phyloP scores from a whole-genome alignment of 495 filamentous ascomycete genomes.

The Penicillium robsamsonii region DNA sequence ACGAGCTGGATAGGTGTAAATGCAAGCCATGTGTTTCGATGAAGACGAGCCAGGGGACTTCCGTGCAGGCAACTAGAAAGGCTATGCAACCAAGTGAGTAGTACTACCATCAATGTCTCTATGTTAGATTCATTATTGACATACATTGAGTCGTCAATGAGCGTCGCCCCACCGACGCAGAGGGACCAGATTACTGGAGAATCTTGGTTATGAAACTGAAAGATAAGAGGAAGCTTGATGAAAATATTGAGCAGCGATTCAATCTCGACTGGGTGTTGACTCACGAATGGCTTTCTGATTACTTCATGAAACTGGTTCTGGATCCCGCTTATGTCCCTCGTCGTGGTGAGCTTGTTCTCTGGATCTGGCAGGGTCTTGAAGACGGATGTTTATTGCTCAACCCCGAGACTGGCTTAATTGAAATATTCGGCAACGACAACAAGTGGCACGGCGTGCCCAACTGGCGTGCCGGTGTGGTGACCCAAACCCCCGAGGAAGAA shows the following conservation, averaged over 20 bases:
- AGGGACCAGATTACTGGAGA: constrained; percentile 53
- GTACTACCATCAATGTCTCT: background rate
- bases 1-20: constrained; percentile 22
- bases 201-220: constrained; percentile 50
- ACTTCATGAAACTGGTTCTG: constrained; percentile 35
- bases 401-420: constrained; percentile 23
- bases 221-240: constrained; percentile 35
- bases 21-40: constrained; percentile 36
- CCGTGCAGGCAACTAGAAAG: background rate
- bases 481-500: constrained; percentile 47
- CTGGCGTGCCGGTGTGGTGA: constrained; percentile 59
- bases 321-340: constrained; percentile 55
- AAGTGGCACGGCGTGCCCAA: constrained; percentile 36
- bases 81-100: background rate
- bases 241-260: constrained; percentile 43
- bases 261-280: constrained; percentile 57
- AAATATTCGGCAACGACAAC: constrained; percentile 31
- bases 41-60: constrained; percentile 9
- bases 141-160: background rate
- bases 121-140: background rate
- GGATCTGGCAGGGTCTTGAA: constrained; percentile 33
- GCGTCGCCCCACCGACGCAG: constrained; percentile 30
- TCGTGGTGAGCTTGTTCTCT: constrained; percentile 58
- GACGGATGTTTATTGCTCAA: constrained; percentile 40
- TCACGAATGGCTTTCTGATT: constrained; percentile 34